Evolutionary conservation across 148 eudicot species (phyloP), one percentile per base, ranked within the genome.

Genomic region (Diospyros kaki): DNA sequence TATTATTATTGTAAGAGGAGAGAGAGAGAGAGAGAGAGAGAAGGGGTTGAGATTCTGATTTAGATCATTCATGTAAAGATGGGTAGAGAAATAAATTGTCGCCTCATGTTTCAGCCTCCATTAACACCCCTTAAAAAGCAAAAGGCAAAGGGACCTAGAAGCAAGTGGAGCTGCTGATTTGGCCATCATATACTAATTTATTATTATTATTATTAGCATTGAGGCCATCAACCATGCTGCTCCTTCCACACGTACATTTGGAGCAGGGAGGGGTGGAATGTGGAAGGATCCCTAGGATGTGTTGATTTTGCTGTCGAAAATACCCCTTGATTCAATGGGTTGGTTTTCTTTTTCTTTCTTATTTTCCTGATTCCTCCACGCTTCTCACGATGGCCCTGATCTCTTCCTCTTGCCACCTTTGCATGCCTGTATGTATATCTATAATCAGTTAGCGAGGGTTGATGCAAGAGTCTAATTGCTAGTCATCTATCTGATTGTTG

Each of bases 21-120:
- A 28, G 28, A 28, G 28, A 28, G 28, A 28, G 28, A 28, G 28
- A 28, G 28, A 28, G 28, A 28, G 28, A 28, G 51, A 48, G 40
- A 44, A 44, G 1, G 41, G 46, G 79, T 78, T 68, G 79, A 80
- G 83, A 78, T 84, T 80, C 81, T 75, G 75, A 78, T 71, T 51
- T 71, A 69, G 66, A 74, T 59, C 64, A 80, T 46, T 56, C 81
- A 73, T 69, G 10, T 6, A 63, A 45, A 17, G 62, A 75, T 68
- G 50, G 28, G n/a, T 48, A 48, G 4, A 48, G 51, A 48, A 4
- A 48, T 48, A 48, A 48, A 4, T 4, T 48, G 51, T 7, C 4
- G 40, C 15, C 15, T 18, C n/a, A n/a, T 1, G 4, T 18, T 28
- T 5, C 15, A 2, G 15, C n/a, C 28, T 8, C 54, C 44, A 42